phyloP scores from a whole-genome alignment of 148 eudicot species.

The Fagopyrum homotropicum region DNA sequence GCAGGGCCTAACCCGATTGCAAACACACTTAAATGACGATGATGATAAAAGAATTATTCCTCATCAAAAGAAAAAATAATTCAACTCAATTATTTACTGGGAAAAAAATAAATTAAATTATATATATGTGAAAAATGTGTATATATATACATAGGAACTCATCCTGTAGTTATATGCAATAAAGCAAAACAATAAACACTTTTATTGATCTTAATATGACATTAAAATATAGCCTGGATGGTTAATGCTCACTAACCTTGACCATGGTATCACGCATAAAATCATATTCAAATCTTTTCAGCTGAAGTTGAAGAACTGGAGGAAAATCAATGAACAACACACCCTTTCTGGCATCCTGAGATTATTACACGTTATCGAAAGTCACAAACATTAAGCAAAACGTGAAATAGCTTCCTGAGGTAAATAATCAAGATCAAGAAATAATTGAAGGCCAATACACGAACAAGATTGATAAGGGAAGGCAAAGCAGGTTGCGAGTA shows the following conservation, averaged over 20 bases:
- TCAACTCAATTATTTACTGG: not conserved
- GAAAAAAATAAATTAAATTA: too few relatives aligned
- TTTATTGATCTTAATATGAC: not conserved
- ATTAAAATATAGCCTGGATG: not conserved
- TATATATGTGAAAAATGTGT: too few relatives aligned
- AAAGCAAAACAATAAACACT: not conserved
- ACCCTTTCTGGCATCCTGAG: conserved; percentile 93
- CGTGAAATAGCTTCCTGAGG: conserved; percentile 1
- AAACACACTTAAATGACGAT: not conserved
- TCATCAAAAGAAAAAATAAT: not conserved
- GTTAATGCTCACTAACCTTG: conserved; percentile 41
- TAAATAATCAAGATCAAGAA: not conserved
- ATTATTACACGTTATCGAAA: conserved; percentile 9
- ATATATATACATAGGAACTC: not conserved
- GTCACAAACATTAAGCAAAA: not conserved
- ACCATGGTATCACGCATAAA: conserved; percentile 89
- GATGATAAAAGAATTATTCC: not conserved
- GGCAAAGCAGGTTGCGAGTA: not conserved
- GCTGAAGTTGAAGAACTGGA: conserved; percentile 79
- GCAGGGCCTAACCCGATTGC: not conserved
- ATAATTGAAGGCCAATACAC: not conserved
- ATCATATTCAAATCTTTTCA: conserved; percentile 86
- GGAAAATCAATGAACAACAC: conserved; percentile 76
- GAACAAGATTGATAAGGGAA: not conserved
- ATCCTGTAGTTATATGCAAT: not conserved